Evolutionary conservation across 345 rosid species (phyloP), one percentile per base, ranked within the genome.

Genomic region (Camelina neglecta): DNA sequence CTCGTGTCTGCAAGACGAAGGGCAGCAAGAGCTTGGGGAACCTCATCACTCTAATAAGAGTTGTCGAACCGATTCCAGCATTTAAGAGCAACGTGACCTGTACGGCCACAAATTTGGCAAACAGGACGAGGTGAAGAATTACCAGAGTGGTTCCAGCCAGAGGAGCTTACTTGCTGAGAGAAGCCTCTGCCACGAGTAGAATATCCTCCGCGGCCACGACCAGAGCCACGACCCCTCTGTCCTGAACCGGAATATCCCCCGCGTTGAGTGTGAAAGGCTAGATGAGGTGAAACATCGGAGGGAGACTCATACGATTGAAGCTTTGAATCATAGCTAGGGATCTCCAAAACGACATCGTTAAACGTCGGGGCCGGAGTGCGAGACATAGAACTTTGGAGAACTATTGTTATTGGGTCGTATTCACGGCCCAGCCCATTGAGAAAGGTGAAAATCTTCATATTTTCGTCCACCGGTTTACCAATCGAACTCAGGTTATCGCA

Each of bases 211-310:
- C 42, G 2, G 0, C 42, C 42, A 6, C 8, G 7, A 38, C 7
- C 2, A 8, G 12, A 5, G 12, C 67, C 67, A 23, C 48, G 20
- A 7, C 54, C 39, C 2, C 35, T 2, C 0, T 6, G 10, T 0
- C 1, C 1, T 31, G 35, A 5, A 1, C 6, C 6, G 3, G 6
- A 31, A 1, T 4, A 31, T 0, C 23, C 2, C 0, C 8, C 39
- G 13, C 12, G 8, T 5, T 7, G 56, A 0, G 69, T 16, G 1
- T 65, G 13, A 10, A 45, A 65, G 0, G 42, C 42, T 1, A 10
- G 0, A 0, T 8, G 4, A 0, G 69, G 55, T 0, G 55, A 8
- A 0, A 47, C 54, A 12, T 44, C 33, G 0, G 0, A 0, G 0
- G 55, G 0, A 4, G n/a, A 0, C 0, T 65, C 57, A 16, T 65